Evolutionary conservation across 805 yeast genomes (phyloP).

Genomic region (Candida taoyuanica): DNA sequence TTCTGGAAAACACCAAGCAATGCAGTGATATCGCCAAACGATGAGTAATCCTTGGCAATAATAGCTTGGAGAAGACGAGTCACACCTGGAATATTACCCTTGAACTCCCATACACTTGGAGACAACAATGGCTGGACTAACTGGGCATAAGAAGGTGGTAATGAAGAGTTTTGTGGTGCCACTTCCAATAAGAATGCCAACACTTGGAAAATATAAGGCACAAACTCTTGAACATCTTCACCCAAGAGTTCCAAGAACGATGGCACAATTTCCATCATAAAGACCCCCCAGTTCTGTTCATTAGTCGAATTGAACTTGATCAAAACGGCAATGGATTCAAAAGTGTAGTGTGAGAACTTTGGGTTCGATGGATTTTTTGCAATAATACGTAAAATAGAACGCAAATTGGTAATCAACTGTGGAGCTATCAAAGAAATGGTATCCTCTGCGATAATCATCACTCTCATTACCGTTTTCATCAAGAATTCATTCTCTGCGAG

Average conservation of each 20-base stretch:
- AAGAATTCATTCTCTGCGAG: slow-evolving; percentile 92
- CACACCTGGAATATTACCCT: slow-evolving; percentile 92
- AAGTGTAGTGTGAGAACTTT: slow-evolving; percentile 81
- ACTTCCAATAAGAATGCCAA: slow-evolving; percentile 70
- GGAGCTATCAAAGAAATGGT: slow-evolving; percentile 43
- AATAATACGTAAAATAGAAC: slow-evolving; percentile 64
- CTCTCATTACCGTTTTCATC: slow-evolving; percentile 84
- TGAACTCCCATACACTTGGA: slow-evolving; percentile 90
- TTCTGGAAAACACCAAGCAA: slow-evolving; percentile 96
- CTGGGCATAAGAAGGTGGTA: slow-evolving; percentile 63
- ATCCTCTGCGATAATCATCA: slow-evolving; percentile 68
- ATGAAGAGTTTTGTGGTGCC: slow-evolving; percentile 40
- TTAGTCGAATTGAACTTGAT: slow-evolving; percentile 44
- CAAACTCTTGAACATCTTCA: slow-evolving; percentile 88
- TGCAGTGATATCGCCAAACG: slow-evolving; percentile 56
- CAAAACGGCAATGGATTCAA: slow-evolving; percentile 81
- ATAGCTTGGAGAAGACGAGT: slow-evolving; percentile 74
- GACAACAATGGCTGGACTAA: slow-evolving; percentile 78
- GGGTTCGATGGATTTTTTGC: slow-evolving; percentile 94
- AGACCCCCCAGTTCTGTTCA: slow-evolving; percentile 28
- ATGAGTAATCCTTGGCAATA: slow-evolving; percentile 33
- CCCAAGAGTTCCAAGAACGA: slow-evolving; percentile 62
- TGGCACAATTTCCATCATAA: slow-evolving; percentile 53
- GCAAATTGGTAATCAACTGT: slow-evolving; percentile 55
- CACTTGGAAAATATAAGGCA: slow-evolving; percentile 91